Conservation (phyloP, 139 green algal genomes). For the Coelastrella sp. region DNA sequence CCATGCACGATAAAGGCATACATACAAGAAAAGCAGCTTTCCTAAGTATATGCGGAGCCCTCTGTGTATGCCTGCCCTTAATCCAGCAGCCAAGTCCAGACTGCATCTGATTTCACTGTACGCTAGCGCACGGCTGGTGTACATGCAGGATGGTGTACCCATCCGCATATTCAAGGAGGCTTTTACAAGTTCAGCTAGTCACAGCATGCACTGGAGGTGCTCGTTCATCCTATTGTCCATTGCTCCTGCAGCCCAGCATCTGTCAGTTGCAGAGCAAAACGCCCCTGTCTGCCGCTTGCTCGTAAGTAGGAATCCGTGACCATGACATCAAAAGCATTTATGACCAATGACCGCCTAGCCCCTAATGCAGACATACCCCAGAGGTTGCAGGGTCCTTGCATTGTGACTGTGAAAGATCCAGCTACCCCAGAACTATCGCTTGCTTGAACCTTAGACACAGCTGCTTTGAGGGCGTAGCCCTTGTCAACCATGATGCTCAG, state of each 20-base stretch:
- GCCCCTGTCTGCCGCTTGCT: slow-evolving; percentile 51
- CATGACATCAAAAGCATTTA: slow-evolving; percentile 72
- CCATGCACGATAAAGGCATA: too few species aligned
- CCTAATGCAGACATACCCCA: slow-evolving; percentile 72
- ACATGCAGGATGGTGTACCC: too few species aligned
- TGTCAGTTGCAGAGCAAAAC: slow-evolving; percentile 35
- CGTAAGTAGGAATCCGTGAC: slow-evolving; percentile 68
- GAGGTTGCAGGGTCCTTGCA: slow-evolving; percentile 76
- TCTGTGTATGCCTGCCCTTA: too few species aligned
- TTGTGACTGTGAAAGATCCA: slow-evolving; percentile 64
- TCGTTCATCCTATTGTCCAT: slow-evolving; percentile 17
- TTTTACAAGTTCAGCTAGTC: too few species aligned
- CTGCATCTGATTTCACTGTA: too few species aligned
- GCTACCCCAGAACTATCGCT: not conserved
- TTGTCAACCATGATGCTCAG: slow-evolving; percentile 68
- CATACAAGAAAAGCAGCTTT: too few species aligned
- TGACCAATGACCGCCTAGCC: slow-evolving; percentile 57
- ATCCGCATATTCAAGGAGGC: too few species aligned
- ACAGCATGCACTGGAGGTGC: not conserved
- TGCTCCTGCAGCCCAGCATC: slow-evolving; percentile 35
- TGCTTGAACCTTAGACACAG: not conserved
- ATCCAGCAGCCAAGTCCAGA: too few species aligned
- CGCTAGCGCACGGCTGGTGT: too few species aligned
- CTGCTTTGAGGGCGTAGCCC: slow-evolving; percentile 66
- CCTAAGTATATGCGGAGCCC: too few species aligned